Base-by-base conservation (phyloP, 1,284 basidiomycete species). In the Earliella scabrosa region DNA sequence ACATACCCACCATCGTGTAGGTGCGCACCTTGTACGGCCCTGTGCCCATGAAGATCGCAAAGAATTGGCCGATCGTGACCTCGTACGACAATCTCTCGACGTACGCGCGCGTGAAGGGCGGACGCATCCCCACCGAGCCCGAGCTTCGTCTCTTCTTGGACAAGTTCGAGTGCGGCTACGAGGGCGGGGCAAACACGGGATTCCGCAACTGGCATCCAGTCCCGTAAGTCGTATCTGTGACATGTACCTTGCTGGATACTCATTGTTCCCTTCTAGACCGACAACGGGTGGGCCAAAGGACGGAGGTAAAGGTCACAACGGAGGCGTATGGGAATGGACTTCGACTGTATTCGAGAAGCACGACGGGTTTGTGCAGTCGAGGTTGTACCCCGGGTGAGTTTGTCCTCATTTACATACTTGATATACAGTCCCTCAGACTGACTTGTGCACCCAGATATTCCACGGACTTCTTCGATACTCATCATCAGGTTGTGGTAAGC, bases 301-400 rank as follows among this genome's bases (percentile, higher is more conserved):
- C 39, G 77, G 71, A 32, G 81, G 83, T 2, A 81, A 75, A 68
- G 88, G 89, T 24, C 87, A 88, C 64, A 98, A 98, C 65, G 97
- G 97, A 18, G 97, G 97, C 18, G 90, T 97, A n/a, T 99, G 95
- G 95, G 95, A 98, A 76, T 98, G 96, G 96, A 98, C 97, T 3
- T 89, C 88, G 23, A 95, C 94, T 7, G 63, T 80, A 26, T 84
- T 97, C 49, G 84, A 86, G 26, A 80, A 77, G 35, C 81, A 86
- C 63, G 86, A 92, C 2, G 95, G 93, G 0, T 98, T 90, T 70
- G 77, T 80, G 45, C 77, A 86, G 9, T 93, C 92, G 3, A 75
- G 75, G 45, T 71, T 96, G 52, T 98, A 97, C 70, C 95, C 95
- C 24, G 95, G 92, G 82, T 86, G 65, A 51, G 76, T 57, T 13